These are phyloP conservation scores for Rhodotorula toruloides DNA, from an alignment of 768 basidiomycete genomes.

Conservation along the genomic window DNA sequence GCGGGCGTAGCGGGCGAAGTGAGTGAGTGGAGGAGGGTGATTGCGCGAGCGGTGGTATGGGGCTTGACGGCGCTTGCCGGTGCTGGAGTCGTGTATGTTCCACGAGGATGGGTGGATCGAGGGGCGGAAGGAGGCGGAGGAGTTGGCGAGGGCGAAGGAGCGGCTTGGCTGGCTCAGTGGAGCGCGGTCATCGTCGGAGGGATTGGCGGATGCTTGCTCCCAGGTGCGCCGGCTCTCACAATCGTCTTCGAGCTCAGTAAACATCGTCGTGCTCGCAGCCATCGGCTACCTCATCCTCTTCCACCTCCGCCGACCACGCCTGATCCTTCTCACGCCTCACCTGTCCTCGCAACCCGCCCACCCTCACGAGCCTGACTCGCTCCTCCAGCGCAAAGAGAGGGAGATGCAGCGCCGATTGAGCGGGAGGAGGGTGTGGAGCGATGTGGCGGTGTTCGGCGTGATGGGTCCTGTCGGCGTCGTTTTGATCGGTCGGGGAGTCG, in stretches of 20 bases:
- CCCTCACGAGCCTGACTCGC: slow-evolving; percentile 48
- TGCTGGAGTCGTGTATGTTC: no score
- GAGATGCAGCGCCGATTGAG: slow-evolving; percentile 70
- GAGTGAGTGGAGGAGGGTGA: no score
- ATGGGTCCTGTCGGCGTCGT: slow-evolving; percentile 38
- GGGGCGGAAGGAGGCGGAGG: background rate
- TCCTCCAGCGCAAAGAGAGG: slow-evolving; percentile 79
- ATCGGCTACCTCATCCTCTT: slow-evolving; percentile 74
- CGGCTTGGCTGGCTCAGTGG: slow-evolving; percentile 23
- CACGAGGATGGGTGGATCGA: no score
- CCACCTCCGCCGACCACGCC: slow-evolving; percentile 73
- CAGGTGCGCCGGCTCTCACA: slow-evolving; percentile 19
- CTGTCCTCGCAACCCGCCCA: slow-evolving; percentile 36
- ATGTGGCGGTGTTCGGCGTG: slow-evolving; percentile 36
- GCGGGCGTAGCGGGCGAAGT: background rate
- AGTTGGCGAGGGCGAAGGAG: slow-evolving; percentile 18
- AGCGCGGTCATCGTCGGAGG: slow-evolving; percentile 11
- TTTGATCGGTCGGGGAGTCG: slow-evolving; percentile 13
- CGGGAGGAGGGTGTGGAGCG: slow-evolving; percentile 56
- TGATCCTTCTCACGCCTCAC: slow-evolving; percentile 66
- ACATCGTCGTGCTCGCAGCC: slow-evolving; percentile 48
- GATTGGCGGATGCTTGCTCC: slow-evolving; percentile 30
- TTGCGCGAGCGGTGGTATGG: no score
- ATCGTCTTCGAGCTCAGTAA: background rate
- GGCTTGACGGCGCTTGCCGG: no score